phyloP scores from a whole-genome alignment of 2,329 filamentous ascomycete species.

The Stachybotrys chartarum region DNA sequence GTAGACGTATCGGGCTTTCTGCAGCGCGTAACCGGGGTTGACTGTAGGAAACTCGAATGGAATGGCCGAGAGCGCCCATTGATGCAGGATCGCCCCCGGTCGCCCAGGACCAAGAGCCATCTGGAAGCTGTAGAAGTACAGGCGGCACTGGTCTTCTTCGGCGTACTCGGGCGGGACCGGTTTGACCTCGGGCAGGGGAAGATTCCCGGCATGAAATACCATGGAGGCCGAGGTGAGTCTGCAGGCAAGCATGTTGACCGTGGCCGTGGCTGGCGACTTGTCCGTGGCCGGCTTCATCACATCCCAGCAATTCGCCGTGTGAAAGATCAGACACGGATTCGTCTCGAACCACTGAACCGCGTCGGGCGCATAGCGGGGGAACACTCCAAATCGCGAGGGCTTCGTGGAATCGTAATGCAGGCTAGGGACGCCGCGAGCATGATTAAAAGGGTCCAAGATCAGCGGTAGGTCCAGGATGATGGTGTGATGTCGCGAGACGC shows the following conservation, averaged over 20 bases:
- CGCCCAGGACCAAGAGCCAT: not conserved
- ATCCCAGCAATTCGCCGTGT: conserved; percentile 67
- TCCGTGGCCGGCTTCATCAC: not conserved
- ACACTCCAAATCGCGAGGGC: conserved; percentile 58
- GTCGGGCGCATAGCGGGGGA: conserved; percentile 52
- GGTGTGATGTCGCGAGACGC: conserved; percentile 54
- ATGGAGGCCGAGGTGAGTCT: conserved; percentile 59
- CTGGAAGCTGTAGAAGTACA: conserved; percentile 61
- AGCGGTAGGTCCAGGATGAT: conserved; percentile 65
- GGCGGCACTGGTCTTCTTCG: conserved; percentile 59
- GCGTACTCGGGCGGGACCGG: conserved; percentile 25
- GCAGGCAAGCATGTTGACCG: conserved; percentile 58
- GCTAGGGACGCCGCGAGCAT: conserved; percentile 46
- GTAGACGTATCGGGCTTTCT: conserved; percentile 52
- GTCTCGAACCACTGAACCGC: conserved; percentile 61
- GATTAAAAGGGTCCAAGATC: conserved; percentile 55
- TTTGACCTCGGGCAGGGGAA: conserved; percentile 39
- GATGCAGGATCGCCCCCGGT: conserved; percentile 41
- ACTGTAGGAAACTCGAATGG: conserved; percentile 63
- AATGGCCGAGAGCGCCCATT: conserved; percentile 58
- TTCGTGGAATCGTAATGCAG: conserved; percentile 52
- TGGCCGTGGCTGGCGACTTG: accelerated
- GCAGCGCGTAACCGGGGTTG: conserved; percentile 48
- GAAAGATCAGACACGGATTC: conserved; percentile 61
- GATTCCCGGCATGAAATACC: conserved; percentile 58